Percentiles rank a stretch among this genome's conserved stretches.
phyloP scores from a whole-genome alignment of 768 basidiomycete species.

The Rhodotorula toruloides region DNA sequence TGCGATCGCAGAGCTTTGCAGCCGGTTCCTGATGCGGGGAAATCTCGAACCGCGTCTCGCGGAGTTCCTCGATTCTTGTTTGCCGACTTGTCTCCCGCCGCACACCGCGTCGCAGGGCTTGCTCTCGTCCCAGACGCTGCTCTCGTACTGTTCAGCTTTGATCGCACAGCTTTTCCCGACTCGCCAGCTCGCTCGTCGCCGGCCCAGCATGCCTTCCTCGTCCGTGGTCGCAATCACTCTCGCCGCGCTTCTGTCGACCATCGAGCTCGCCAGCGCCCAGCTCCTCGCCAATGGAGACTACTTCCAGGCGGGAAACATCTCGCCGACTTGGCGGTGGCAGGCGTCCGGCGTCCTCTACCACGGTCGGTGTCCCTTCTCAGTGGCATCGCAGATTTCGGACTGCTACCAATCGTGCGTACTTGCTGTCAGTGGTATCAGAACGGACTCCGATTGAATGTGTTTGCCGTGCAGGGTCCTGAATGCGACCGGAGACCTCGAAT shows the following conservation, averaged over 20 bases:
- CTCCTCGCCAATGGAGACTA: conserved; percentile 17
- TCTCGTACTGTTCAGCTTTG: neutral
- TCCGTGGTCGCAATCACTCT: neutral
- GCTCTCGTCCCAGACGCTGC: too few relatives aligned
- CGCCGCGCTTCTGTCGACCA: neutral
- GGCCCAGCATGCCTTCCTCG: neutral
- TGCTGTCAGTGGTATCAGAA: too few relatives aligned
- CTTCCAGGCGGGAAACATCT: conserved; percentile 3
- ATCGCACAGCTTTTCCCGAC: neutral
- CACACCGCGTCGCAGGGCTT: too few relatives aligned
- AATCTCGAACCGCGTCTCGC: too few relatives aligned
- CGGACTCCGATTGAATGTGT: neutral
- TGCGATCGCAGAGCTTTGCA: too few relatives aligned
- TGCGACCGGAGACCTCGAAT: conserved; percentile 13
- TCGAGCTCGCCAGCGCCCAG: neutral
- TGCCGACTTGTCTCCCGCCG: too few relatives aligned
- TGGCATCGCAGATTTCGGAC: neutral
- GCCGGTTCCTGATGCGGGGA: too few relatives aligned
- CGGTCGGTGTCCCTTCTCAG: neutral
- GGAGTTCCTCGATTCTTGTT: too few relatives aligned
- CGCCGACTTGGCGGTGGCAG: conserved; percentile 9
- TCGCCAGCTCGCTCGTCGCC: neutral
- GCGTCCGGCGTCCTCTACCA: neutral
- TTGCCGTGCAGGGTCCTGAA: neutral
- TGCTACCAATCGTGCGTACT: conserved; percentile 22